Evolutionary conservation across 2,329 filamentous ascomycete genomes (phyloP).

Genomic region (Kalaharituber pfeilii): DNA sequence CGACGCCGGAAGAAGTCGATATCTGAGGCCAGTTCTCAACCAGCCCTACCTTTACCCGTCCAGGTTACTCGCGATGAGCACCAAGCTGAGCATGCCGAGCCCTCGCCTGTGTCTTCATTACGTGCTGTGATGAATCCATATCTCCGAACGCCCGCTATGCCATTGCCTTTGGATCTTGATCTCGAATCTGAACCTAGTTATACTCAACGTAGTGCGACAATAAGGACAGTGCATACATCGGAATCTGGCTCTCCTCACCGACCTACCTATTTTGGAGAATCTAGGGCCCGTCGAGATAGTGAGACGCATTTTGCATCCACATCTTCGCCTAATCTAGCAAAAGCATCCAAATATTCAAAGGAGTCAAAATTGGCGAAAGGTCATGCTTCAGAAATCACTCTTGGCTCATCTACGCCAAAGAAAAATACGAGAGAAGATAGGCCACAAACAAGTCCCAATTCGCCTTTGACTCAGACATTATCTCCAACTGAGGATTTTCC

Average conservation of each 20-base stretch:
- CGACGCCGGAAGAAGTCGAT: constrained; percentile 81
- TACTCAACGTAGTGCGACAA: constrained; percentile 12
- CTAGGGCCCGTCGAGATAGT: constrained; percentile 8
- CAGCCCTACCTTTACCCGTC: constrained; percentile 38
- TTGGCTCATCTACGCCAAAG: constrained; percentile 5
- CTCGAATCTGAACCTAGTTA: constrained; percentile 15
- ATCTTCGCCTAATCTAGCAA: constrained; percentile 8
- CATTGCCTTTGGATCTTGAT: constrained; percentile 7
- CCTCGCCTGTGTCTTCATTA: constrained; percentile 53
- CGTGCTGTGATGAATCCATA: constrained; percentile 79
- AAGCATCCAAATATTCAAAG: constrained; percentile 8
- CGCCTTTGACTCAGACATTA: neutral
- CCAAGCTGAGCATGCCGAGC: neutral
- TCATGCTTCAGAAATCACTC: constrained; percentile 5
- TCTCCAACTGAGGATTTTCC: neutral
- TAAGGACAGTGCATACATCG: constrained; percentile 17
- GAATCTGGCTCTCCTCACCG: constrained; percentile 17
- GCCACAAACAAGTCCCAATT: neutral
- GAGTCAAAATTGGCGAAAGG: constrained; percentile 6
- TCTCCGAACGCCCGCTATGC: constrained; percentile 28
- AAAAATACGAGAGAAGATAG: neutral
- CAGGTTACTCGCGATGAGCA: constrained; percentile 28
- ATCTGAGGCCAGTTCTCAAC: constrained; percentile 42
- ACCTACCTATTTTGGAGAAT: constrained; percentile 18
- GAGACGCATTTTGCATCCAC: constrained; percentile 11